These are phyloP conservation scores for Fusarium sp. DNA, from an alignment of 2,329 filamentous ascomycete genomes.

Conservation along the genomic window DNA sequence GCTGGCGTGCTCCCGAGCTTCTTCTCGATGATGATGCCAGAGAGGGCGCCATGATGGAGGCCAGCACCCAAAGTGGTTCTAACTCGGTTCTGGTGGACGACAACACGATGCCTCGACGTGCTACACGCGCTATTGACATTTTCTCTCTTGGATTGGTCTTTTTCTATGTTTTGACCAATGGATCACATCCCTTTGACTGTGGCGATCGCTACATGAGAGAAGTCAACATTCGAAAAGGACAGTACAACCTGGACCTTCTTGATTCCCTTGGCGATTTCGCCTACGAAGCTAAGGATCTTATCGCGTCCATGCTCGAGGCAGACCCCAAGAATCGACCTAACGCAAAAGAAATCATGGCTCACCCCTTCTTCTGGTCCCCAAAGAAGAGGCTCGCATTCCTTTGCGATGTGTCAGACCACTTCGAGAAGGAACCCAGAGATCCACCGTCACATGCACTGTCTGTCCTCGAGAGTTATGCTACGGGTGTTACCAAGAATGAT, in stretches of 20 bases:
- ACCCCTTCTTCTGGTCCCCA: slow-evolving; percentile 96
- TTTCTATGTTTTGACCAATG: slow-evolving; percentile 96
- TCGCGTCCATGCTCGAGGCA: slow-evolving; percentile 79
- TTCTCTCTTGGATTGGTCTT: slow-evolving; percentile 98
- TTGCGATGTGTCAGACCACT: slow-evolving; percentile 97
- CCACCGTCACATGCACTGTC: slow-evolving; percentile 78
- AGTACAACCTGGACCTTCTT: slow-evolving; percentile 78
- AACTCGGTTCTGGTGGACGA: slow-evolving; percentile 69
- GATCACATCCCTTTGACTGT: slow-evolving; percentile 92
- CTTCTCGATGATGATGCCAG: slow-evolving; percentile 82
- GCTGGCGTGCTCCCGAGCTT: slow-evolving; percentile 96
- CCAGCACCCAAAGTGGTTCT: slow-evolving; percentile 71
- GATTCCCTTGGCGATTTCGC: slow-evolving; percentile 85
- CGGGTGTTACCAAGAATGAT: slow-evolving; percentile 73
- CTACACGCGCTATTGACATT: slow-evolving; percentile 96
- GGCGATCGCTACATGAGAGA: slow-evolving; percentile 96
- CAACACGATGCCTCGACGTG: slow-evolving; percentile 76
- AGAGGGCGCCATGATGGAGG: slow-evolving; percentile 61
- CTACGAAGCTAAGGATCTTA: slow-evolving; percentile 88
- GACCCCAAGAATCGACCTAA: slow-evolving; percentile 73
- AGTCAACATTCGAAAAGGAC: slow-evolving; percentile 95
- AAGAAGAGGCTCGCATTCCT: slow-evolving; percentile 92
- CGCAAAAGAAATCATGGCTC: slow-evolving; percentile 84
- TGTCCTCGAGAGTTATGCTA: slow-evolving; percentile 68
- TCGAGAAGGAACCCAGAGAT: slow-evolving; percentile 90